Percentiles rank a stretch among this genome's conserved stretches.
These are phyloP conservation scores for Massariosphaeria phaeospora DNA, from an alignment of 495 filamentous ascomycete species.

Conservation along the genomic window DNA sequence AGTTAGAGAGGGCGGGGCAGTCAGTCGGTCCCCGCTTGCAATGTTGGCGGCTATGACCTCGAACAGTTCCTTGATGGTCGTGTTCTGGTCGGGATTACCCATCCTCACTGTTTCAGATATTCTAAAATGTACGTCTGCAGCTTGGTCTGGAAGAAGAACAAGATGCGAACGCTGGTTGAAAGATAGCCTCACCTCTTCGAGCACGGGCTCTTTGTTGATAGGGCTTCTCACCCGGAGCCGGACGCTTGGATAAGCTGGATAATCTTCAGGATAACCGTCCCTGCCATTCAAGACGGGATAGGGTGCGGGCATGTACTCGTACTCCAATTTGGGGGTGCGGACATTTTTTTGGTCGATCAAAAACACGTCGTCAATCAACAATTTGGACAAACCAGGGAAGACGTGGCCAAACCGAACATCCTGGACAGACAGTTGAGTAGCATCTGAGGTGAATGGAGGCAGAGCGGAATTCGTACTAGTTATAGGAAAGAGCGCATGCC, in stretches of 20 bases:
- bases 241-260: no score
- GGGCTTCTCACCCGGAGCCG: no score
- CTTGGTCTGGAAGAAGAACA: slow-evolving; percentile 13
- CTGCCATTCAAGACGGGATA: no score
- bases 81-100: neutral
- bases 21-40: slow-evolving; percentile 1
- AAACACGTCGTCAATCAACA: neutral
- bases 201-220: neutral
- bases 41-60: slow-evolving; percentile 10
- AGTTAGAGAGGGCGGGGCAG: neutral
- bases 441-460: neutral
- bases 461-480: neutral
- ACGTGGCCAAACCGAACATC: neutral
- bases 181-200: neutral
- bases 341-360: neutral
- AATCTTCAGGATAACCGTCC: no score
- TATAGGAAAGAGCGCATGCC: neutral
- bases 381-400: neutral
- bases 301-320: slow-evolving; percentile 7
- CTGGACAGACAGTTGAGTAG: neutral
- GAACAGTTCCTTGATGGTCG: neutral
- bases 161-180: slow-evolving; percentile 7
- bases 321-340: slow-evolving; percentile 1
- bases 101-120: neutral
- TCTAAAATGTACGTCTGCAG: slow-evolving; percentile 16